Evolutionary conservation across 441 rosid genomes (phyloP), one percentile per base, ranked within the genome.

Genomic region (Cnidoscolus chayamansa): DNA sequence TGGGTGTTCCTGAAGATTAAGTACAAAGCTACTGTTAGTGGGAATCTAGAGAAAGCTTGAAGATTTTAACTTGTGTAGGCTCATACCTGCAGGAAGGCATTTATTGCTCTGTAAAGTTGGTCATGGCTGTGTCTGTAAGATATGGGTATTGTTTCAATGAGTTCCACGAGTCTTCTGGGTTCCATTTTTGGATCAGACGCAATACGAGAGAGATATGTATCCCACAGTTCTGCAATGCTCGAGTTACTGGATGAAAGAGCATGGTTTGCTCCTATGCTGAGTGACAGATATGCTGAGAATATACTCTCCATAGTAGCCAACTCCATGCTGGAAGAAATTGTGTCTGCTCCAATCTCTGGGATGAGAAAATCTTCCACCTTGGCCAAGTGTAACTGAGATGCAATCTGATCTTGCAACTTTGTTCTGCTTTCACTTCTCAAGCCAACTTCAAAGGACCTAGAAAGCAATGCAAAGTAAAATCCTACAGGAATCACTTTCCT

Each of bases 141-240:
- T 56, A 88, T 81, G 1, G 92, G 97, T 20, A 87, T 78, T 7
- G 74, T 79, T 77, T 91, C 93, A 74, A 87, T 37, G 19, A 88
- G 89, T 74, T 84, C 84, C 80, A 77, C 78, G 84, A 89, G 87
- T 76, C 84, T 74, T 35, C 74, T 80, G 1, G 79, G 72, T 30
- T 51, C 78, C 85, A 91, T 81, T 64, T 79, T 79, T 1, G 84
- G 79, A 82, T 88, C 86, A 65, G 80, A 74, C 3, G 85, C 89
- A 51, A 84, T 65, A 20, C 47, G 81, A 63, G 80, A 72, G 9
- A 89, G 85, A 74, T 81, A 89, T 12, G 78, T 58, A 69, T 91
- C 92, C 97, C 97, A 89, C 61, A 86, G 63, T 63, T 84, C 89
- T 48, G 87, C 91, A 65, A 89, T 86, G 49, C 71, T 79, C 3